These are phyloP conservation scores for Diophrys sp. DNA, from an alignment of 73 alveolate species.

Conservation along the genomic window DNA sequence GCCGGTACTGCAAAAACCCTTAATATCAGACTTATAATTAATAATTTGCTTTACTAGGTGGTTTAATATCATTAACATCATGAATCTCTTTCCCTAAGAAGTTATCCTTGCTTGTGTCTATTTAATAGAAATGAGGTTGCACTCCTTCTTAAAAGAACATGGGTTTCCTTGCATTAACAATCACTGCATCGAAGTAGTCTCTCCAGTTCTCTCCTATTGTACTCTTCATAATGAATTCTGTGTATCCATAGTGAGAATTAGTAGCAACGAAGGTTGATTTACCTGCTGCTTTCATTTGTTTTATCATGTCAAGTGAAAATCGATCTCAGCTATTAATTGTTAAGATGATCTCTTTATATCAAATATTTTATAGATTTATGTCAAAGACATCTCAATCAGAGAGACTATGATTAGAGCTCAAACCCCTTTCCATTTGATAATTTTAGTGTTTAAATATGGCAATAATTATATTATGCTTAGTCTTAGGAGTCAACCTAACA, in stretches of 20 bases:
- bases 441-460: no score
- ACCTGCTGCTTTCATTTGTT: conserved; percentile 17
- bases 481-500: no score
- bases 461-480: no score
- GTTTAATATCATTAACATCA: neutral
- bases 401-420: no score
- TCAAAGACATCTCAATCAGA: no score
- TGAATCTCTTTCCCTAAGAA: neutral
- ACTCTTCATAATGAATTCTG: conserved; percentile 33
- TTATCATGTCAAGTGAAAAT: neutral
- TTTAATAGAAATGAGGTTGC: neutral
- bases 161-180: neutral
- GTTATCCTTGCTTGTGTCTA: neutral
- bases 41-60: no score
- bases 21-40: no score
- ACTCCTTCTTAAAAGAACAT: neutral
- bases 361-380: no score
- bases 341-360: no score
- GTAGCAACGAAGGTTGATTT: conserved; percentile 28
- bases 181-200: neutral
- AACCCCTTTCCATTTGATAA: no score
- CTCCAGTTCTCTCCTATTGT: conserved; percentile 45
- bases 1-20: no score
- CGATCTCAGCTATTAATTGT: no score
- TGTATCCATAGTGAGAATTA: conserved; percentile 33